Evolutionary conservation across 495 filamentous ascomycete genomes (phyloP).

Genomic region (Tuber calosporum): DNA sequence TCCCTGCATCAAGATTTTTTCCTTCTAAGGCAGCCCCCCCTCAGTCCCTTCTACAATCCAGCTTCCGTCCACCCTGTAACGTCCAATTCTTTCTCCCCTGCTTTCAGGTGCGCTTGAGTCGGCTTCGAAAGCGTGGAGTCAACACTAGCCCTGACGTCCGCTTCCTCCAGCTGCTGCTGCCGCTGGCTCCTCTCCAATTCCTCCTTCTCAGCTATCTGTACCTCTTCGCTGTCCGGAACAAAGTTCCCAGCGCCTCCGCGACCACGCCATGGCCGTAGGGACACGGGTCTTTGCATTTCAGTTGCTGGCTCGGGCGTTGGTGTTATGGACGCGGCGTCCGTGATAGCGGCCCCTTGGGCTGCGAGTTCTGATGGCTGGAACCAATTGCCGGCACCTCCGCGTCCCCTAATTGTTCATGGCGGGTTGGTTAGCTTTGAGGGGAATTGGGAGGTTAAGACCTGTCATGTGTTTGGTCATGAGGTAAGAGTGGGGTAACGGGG

Average conservation of each 20-base stretch:
- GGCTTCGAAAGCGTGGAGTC: conserved; percentile 31
- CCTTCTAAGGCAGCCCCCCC: not conserved
- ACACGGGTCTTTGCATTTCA: conserved; percentile 13
- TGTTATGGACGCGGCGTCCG: conserved; percentile 22
- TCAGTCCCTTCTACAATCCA: conserved; percentile 20
- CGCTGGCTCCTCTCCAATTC: conserved; percentile 16
- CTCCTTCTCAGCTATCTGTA: conserved; percentile 18
- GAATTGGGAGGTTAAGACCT: conserved; percentile 2
- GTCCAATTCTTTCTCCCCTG: conserved; percentile 17
- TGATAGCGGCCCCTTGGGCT: conserved; percentile 18
- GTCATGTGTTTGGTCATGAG: conserved; percentile 3
- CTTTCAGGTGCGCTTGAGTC: conserved; percentile 30
- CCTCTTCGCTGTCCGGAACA: conserved; percentile 21
- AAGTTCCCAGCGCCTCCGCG: conserved; percentile 41
- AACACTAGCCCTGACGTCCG: conserved; percentile 29
- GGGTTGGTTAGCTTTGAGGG: conserved; percentile 18
- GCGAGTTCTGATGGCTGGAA: conserved; percentile 35
- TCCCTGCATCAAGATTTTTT: not conserved
- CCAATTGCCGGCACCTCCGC: conserved; percentile 41
- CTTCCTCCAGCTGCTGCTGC: conserved; percentile 23
- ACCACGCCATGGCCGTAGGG: conserved; percentile 34
- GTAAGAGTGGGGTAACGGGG: not conserved
- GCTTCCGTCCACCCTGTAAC: conserved; percentile 32
- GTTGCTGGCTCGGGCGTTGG: conserved; percentile 32
- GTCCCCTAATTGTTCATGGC: conserved; percentile 25